A percentile compares a stretch with the other conserved stretches of the same genome.
Conservation (phyloP, 2,329 filamentous ascomycete species). For the Nothomitra cinnamomea region DNA sequence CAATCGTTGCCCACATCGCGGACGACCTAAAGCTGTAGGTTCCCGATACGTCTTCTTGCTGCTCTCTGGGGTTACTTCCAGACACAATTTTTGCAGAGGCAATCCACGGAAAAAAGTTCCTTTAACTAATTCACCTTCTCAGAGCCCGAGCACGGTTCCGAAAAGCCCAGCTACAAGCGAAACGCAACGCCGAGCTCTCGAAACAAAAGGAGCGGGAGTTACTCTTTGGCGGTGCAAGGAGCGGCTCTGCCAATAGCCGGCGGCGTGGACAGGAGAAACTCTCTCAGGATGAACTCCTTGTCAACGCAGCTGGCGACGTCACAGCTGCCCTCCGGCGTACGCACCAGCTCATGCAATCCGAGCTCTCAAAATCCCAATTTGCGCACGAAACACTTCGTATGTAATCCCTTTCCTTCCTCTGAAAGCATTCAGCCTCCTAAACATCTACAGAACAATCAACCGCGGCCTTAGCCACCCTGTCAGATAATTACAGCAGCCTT, state of each 20-base stretch:
- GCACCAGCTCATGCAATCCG: conserved; percentile 69
- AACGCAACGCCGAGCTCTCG: conserved; percentile 54
- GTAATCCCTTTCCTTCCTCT: conserved; percentile 6
- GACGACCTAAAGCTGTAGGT: conserved; percentile 56
- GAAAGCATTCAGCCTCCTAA: background rate
- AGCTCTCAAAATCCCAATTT: conserved; percentile 74
- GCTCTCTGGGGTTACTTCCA: conserved; percentile 10
- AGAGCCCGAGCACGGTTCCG: conserved; percentile 54
- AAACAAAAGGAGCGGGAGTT: conserved; percentile 62
- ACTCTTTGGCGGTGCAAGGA: conserved; percentile 48
- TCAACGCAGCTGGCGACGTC: conserved; percentile 65
- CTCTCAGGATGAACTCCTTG: conserved; percentile 53
- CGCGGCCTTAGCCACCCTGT: conserved; percentile 61
- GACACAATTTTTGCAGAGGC: conserved; percentile 24
- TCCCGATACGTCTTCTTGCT: background rate
- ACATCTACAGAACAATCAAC: conserved; percentile 47
- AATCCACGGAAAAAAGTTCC: background rate
- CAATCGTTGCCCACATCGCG: conserved; percentile 47
- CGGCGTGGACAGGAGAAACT: conserved; percentile 29
- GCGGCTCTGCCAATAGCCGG: conserved; percentile 12
- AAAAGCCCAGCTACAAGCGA: conserved; percentile 64
- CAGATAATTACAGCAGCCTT: conserved; percentile 64
- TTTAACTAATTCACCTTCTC: background rate
- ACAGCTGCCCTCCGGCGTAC: conserved; percentile 71
- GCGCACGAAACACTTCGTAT: conserved; percentile 63